phyloP scores from a whole-genome alignment of 1,284 basidiomycete genomes.

The Cryptococcus sp. region DNA sequence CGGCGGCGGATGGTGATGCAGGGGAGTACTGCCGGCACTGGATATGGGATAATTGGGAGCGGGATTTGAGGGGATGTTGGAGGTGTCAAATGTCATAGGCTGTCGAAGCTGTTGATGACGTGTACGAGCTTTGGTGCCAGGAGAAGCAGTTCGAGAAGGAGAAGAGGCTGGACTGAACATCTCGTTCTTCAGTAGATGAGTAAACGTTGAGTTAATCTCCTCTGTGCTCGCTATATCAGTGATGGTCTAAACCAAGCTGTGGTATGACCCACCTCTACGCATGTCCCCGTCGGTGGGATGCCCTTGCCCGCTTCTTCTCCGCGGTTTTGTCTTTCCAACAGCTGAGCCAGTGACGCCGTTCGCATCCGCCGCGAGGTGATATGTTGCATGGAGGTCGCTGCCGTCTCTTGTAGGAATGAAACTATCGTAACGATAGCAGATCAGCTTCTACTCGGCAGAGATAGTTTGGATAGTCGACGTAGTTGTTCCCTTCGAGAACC shows the following conservation, averaged over 20 bases:
- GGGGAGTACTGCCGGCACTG: constrained; percentile 45
- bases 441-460: constrained; percentile 3
- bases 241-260: background rate
- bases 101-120: constrained; percentile 34
- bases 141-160: constrained; percentile 29
- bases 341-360: constrained; percentile 23
- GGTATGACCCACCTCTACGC: constrained; percentile 47
- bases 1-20: constrained; percentile 50
- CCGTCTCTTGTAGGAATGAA: constrained; percentile 61
- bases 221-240: constrained; percentile 41
- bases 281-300: constrained; percentile 52
- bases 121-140: constrained; percentile 23
- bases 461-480: background rate
- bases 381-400: constrained; percentile 57
- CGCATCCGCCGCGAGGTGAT: constrained; percentile 55
- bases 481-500: background rate
- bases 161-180: constrained; percentile 53
- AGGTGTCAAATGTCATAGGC: constrained; percentile 40
- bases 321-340: constrained; percentile 33
- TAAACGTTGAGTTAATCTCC: constrained; percentile 59
- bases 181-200: constrained; percentile 58
- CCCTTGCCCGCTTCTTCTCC: constrained; percentile 44
- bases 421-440: constrained; percentile 30
- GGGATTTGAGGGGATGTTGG: constrained; percentile 35
- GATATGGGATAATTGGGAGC: constrained; percentile 30